phyloP scores from a whole-genome alignment of 768 basidiomycete species.

The Kwoniella bestiolae region DNA sequence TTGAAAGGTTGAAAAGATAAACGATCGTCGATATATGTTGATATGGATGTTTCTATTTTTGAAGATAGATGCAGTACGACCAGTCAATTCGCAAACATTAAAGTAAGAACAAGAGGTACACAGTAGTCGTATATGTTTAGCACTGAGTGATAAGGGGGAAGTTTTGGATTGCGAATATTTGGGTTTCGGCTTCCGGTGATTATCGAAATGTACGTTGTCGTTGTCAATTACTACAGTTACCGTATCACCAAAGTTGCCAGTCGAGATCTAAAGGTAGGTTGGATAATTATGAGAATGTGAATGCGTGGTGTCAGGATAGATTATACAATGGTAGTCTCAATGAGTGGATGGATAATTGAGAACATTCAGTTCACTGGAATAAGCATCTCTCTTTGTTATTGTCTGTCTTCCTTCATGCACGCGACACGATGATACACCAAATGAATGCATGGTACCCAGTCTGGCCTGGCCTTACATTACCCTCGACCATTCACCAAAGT shows the following conservation, averaged over 20 bases:
- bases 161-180: conserved; percentile 1
- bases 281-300: no score
- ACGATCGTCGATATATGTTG: background rate
- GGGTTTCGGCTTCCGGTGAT: conserved; percentile 12
- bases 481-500: background rate
- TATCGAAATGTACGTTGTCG: conserved; percentile 9
- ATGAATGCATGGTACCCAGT: no score
- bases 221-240: background rate
- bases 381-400: background rate
- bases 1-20: background rate
- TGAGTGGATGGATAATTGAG: background rate
- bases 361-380: background rate
- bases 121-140: conserved; percentile 8
- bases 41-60: background rate
- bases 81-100: background rate
- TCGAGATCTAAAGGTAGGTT: background rate
- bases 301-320: background rate
- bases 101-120: background rate
- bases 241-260: background rate
- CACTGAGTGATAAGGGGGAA: background rate
- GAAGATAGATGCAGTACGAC: background rate
- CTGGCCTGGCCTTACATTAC: no score
- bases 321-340: background rate
- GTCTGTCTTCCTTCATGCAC: no score
- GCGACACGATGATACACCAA: no score